Percentiles rank a stretch among this genome's conserved stretches.
Evolutionary conservation across 129 eudicot species (phyloP).

Genomic region (Lactuca sativa): DNA sequence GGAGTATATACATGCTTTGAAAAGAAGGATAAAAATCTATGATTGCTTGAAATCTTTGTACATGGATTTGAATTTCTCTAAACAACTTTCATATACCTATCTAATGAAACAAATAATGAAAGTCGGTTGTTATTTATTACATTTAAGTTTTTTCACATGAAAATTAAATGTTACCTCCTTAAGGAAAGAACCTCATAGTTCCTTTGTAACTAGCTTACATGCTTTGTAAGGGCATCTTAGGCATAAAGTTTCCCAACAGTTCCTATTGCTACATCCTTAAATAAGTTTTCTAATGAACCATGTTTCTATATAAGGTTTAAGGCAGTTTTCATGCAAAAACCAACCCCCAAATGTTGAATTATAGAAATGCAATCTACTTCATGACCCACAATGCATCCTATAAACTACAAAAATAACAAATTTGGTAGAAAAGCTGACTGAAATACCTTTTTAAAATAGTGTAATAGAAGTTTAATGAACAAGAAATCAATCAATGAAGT

Average conservation of each 20-base stretch:
- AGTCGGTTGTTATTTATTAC: too few species aligned
- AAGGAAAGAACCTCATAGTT: conserved; percentile 85
- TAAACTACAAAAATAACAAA: not conserved
- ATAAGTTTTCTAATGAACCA: conserved; percentile 68
- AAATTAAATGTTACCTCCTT: conserved; percentile 56
- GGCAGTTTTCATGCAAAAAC: conserved; percentile 90
- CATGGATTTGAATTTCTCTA: too few species aligned
- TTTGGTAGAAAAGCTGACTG: not conserved
- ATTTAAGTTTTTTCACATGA: too few species aligned
- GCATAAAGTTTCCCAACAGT: conserved; percentile 78
- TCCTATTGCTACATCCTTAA: conserved; percentile 83
- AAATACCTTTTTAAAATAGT: not conserved
- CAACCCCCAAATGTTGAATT: conserved; percentile 79
- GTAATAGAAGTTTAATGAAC: too few species aligned
- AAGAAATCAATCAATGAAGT: too few species aligned
- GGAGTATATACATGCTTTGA: too few species aligned
- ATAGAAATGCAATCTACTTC: conserved; percentile 92
- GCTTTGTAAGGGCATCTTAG: conserved; percentile 81
- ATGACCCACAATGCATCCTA: conserved; percentile 94
- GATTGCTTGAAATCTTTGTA: too few species aligned
- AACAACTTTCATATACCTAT: too few species aligned
- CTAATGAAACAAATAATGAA: too few species aligned
- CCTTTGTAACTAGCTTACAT: conserved; percentile 65
- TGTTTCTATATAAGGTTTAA: conserved; percentile 81
- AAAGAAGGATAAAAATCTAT: too few species aligned